Evolutionary conservation across 208 protist genomes (phyloP).

Genomic region (Endotrypanum monterogeii): DNA sequence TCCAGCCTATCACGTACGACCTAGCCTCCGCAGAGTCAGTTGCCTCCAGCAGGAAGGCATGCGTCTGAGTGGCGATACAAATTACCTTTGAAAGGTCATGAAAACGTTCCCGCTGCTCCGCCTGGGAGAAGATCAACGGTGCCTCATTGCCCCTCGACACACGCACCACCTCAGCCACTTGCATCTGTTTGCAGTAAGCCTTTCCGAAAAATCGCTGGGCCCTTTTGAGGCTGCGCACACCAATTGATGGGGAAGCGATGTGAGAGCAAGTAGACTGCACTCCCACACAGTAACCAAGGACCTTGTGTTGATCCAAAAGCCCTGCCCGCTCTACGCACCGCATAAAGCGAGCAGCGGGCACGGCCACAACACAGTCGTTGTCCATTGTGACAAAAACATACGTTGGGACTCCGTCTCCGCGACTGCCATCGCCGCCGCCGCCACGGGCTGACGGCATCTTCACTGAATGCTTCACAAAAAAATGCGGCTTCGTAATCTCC

Average conservation of each 20-base stretch:
- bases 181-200: slow-evolving; percentile 34
- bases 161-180: slow-evolving; percentile 37
- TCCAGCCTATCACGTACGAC: slow-evolving; percentile 36
- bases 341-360: slow-evolving; percentile 40
- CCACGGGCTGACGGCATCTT: background rate
- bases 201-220: slow-evolving; percentile 46
- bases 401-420: slow-evolving; percentile 19
- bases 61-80: slow-evolving; percentile 53
- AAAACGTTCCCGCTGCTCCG: slow-evolving; percentile 29
- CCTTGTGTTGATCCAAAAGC: slow-evolving; percentile 16
- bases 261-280: background rate
- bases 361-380: slow-evolving; percentile 40
- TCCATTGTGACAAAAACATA: slow-evolving; percentile 69
- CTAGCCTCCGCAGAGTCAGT: slow-evolving; percentile 34
- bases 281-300: background rate
- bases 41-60: slow-evolving; percentile 64
- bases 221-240: slow-evolving; percentile 32
- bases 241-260: slow-evolving; percentile 12
- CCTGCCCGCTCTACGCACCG: slow-evolving; percentile 11
- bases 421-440: background rate
- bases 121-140: slow-evolving; percentile 29
- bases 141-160: slow-evolving; percentile 58
- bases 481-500: slow-evolving; percentile 40
- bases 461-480: slow-evolving; percentile 48
- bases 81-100: slow-evolving; percentile 34